These are phyloP conservation scores for Fusarium longipes DNA, from an alignment of 2,329 filamentous ascomycete genomes.

Conservation along the genomic window DNA sequence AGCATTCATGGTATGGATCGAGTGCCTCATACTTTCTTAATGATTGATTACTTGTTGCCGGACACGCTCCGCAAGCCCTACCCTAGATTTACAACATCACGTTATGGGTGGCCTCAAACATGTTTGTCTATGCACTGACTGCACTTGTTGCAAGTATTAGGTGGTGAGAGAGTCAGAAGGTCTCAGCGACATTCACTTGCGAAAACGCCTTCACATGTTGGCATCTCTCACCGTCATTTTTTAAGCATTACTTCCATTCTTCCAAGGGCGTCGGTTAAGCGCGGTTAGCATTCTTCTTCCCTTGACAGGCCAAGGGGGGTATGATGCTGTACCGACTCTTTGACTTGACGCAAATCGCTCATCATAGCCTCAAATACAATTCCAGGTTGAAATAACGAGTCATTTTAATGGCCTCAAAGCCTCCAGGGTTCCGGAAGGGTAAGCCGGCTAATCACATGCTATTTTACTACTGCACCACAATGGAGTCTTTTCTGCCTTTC, in stretches of 20 bases:
- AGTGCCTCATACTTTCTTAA: neutral
- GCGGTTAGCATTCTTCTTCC: too few relatives aligned
- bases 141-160: too few relatives aligned
- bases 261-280: too few relatives aligned
- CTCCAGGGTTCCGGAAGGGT: neutral
- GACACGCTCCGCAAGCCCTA: neutral
- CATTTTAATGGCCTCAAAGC: neutral
- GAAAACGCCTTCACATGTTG: neutral
- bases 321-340: neutral
- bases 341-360: neutral
- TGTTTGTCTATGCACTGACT: neutral
- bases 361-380: neutral
- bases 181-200: neutral
- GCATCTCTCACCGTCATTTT: neutral
- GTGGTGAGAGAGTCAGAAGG: too few relatives aligned
- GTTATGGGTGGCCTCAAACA: neutral
- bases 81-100: neutral
- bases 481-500: neutral
- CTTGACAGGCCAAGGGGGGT: neutral
- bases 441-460: neutral
- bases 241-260: too few relatives aligned
- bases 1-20: too few relatives aligned
- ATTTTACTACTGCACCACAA: neutral
- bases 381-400: neutral
- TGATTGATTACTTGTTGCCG: neutral